Evolutionary conservation across 768 basidiomycete genomes (phyloP).

Genomic region (Mycena venus): DNA sequence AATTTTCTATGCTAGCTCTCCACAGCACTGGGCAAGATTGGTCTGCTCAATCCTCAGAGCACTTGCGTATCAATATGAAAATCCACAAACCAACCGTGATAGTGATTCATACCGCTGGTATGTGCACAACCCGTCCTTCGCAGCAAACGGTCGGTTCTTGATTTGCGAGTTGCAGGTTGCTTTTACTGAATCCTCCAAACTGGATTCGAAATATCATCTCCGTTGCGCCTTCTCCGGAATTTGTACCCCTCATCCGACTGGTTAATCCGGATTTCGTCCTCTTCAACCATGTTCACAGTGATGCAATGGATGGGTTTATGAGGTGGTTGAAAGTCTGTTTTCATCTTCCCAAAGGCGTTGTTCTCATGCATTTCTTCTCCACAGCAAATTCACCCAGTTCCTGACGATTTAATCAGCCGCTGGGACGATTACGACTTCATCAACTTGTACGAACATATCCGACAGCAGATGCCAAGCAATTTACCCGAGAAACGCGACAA

Average conservation of each 20-base stretch:
- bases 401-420: neutral
- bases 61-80: neutral
- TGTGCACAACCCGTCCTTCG: too few species aligned
- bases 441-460: neutral
- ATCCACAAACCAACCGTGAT: neutral
- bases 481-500: too few species aligned
- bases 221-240: neutral
- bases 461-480: neutral
- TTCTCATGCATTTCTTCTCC: neutral
- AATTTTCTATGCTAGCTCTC: neutral
- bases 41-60: neutral
- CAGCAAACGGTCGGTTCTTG: neutral
- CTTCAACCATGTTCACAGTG: neutral
- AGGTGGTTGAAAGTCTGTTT: neutral
- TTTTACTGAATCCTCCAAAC: neutral
- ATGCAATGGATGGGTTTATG: neutral
- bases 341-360: neutral
- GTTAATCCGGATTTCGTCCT: neutral
- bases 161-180: neutral
- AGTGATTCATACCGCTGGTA: neutral
- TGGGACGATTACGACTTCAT: neutral
- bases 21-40: neutral
- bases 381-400: neutral
- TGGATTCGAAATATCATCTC: neutral
- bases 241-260: neutral